Conservation (phyloP, 176 grass and related monocot species). For the Elymus sibiricus region DNA sequence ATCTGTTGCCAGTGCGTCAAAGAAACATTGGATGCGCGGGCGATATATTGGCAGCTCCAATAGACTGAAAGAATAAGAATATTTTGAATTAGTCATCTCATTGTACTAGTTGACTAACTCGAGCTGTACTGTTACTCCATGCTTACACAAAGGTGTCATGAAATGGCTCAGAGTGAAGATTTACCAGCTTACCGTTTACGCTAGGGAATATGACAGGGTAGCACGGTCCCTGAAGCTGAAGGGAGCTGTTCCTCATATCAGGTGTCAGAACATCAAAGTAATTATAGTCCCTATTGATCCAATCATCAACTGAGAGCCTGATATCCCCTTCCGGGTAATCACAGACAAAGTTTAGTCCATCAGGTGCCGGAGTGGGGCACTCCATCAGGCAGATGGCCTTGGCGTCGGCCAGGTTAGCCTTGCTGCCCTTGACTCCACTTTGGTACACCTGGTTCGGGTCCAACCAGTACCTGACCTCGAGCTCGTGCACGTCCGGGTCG, state of each 20-base stretch:
- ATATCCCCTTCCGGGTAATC: conserved; percentile 96
- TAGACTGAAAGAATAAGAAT: conserved; percentile 50
- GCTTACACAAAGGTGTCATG: not conserved
- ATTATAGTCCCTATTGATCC: conserved; percentile 97
- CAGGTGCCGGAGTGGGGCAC: conserved; percentile 65
- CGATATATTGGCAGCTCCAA: conserved; percentile 98
- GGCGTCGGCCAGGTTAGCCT: conserved; percentile 69
- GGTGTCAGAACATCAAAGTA: conserved; percentile 92
- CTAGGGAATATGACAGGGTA: conserved; percentile 98
- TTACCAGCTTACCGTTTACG: conserved; percentile 55
- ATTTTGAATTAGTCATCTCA: not conserved
- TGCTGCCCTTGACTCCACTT: conserved; percentile 73
- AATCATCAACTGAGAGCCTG: conserved; percentile 74
- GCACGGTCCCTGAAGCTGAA: conserved; percentile 94
- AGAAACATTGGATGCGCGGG: conserved; percentile 84
- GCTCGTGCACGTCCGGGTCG: conserved; percentile 61
- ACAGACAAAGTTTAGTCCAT: conserved; percentile 83
- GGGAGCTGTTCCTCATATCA: conserved; percentile 90
- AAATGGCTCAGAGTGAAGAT: not conserved
- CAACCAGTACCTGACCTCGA: conserved; percentile 87
- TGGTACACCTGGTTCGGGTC: conserved; percentile 96
- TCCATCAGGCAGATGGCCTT: conserved; percentile 96
- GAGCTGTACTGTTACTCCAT: not conserved
- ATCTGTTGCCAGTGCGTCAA: conserved; percentile 91
- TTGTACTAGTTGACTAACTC: not conserved